Conservation (phyloP, 768 basidiomycete genomes). For the Lentinula lateritia region DNA sequence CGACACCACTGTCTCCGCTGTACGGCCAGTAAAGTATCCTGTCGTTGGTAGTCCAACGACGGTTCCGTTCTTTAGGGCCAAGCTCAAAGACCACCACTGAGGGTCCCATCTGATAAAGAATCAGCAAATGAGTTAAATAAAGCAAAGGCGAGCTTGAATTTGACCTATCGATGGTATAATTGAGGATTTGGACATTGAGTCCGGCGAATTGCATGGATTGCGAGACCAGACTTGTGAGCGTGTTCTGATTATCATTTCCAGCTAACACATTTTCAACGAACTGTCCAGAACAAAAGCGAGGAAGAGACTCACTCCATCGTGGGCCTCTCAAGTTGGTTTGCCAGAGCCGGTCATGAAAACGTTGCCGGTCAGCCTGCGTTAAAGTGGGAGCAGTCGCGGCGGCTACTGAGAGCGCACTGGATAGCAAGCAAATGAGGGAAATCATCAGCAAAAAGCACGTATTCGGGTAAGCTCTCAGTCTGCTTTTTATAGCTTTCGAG, state of each 20-base stretch:
- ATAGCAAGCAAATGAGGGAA: neutral
- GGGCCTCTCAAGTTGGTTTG: slow-evolving; percentile 26
- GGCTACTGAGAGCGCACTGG: neutral
- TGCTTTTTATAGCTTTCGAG: neutral
- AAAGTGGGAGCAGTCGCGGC: slow-evolving; percentile 7
- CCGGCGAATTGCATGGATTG: slow-evolving; percentile 19
- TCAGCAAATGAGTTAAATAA: neutral
- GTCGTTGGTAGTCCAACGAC: slow-evolving; percentile 22
- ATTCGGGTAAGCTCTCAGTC: neutral
- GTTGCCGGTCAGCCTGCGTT: slow-evolving; percentile 17
- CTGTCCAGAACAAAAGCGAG: neutral
- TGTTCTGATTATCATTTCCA: slow-evolving; percentile 26
- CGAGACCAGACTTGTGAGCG: slow-evolving; percentile 19
- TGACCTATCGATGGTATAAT: slow-evolving; percentile 19
- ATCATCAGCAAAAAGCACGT: neutral
- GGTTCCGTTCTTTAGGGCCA: slow-evolving; percentile 25
- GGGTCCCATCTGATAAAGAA: slow-evolving; percentile 21
- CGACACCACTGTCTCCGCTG: slow-evolving; percentile 21
- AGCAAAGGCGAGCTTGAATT: neutral
- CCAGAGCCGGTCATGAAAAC: slow-evolving; percentile 21
- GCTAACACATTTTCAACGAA: slow-evolving; percentile 11
- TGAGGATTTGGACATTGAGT: slow-evolving; percentile 17
- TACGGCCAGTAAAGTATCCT: slow-evolving; percentile 27
- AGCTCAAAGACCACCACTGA: slow-evolving; percentile 26
- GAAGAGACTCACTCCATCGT: slow-evolving; percentile 21